phyloP scores from a whole-genome alignment of 768 basidiomycete species.

The Dioszegia hungarica region DNA sequence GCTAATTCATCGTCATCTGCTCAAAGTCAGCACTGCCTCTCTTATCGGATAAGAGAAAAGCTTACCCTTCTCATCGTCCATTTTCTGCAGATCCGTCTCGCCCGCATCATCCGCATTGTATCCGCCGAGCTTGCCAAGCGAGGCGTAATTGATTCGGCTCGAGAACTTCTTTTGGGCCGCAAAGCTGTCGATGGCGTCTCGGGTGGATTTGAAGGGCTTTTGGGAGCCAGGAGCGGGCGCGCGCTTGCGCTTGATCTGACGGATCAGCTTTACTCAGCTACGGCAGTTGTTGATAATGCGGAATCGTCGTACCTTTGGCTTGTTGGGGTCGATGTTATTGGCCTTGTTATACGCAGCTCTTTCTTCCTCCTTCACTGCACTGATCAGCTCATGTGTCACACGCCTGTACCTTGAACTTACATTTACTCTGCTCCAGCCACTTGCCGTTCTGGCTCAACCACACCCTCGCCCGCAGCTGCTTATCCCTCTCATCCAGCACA shows the following conservation, averaged over 20 bases:
- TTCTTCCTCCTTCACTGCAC: constrained; percentile 21
- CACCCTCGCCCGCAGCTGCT: constrained; percentile 32
- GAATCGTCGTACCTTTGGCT: constrained; percentile 25
- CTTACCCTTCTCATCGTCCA: constrained; percentile 24
- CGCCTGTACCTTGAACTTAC: constrained; percentile 11
- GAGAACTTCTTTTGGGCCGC: constrained; percentile 37
- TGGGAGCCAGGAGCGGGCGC: constrained; percentile 13
- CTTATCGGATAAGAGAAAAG: background rate
- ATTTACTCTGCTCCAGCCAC: constrained; percentile 36
- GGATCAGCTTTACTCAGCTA: background rate
- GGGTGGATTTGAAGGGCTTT: constrained; percentile 25
- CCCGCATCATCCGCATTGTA: constrained; percentile 21
- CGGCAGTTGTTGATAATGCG: background rate
- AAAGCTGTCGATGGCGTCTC: constrained; percentile 30
- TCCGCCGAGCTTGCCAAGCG: constrained; percentile 14
- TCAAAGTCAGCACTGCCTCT: background rate
- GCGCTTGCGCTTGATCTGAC: constrained; percentile 28
- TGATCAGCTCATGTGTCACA: background rate
- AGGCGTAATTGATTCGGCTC: constrained; percentile 32
- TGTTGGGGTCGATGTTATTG: constrained; percentile 24
- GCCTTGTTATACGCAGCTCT: constrained; percentile 18
- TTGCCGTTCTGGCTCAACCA: constrained; percentile 39
- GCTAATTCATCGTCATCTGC: background rate
- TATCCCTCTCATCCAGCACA: constrained; percentile 32
- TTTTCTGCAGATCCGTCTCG: constrained; percentile 11